These are phyloP conservation scores for Sutorius eximius DNA, from an alignment of 1,284 basidiomycete genomes.

Conservation along the genomic window DNA sequence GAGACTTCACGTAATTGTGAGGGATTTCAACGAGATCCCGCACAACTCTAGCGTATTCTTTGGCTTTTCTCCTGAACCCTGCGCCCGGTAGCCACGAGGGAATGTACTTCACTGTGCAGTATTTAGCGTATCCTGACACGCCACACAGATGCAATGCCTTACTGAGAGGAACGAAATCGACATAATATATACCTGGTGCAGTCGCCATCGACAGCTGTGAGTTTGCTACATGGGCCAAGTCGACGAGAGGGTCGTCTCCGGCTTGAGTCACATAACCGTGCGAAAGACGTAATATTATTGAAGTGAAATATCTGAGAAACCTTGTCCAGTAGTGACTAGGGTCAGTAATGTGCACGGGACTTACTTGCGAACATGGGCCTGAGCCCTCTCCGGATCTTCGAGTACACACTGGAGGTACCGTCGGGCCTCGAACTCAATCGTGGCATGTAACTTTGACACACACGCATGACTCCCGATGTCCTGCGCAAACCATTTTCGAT, in stretches of 20 bases:
- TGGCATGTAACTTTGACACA: slow-evolving; percentile 13
- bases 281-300: slow-evolving; percentile 22
- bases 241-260: slow-evolving; percentile 23
- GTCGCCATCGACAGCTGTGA: slow-evolving; percentile 16
- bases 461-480: slow-evolving; percentile 25
- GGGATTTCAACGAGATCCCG: slow-evolving; percentile 51
- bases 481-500: slow-evolving; percentile 32
- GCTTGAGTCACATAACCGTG: slow-evolving; percentile 18
- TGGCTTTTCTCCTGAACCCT: slow-evolving; percentile 52
- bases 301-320: slow-evolving; percentile 13
- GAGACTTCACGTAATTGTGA: slow-evolving; percentile 53
- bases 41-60: slow-evolving; percentile 45
- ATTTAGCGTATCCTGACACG: neutral
- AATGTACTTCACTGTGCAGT: slow-evolving; percentile 48
- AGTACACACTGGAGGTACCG: slow-evolving; percentile 13
- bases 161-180: slow-evolving; percentile 21
- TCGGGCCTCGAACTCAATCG: slow-evolving; percentile 27
- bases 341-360: neutral
- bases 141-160: neutral
- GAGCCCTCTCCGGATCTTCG: slow-evolving; percentile 7
- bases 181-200: slow-evolving; percentile 13
- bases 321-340: neutral
- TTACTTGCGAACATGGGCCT: slow-evolving; percentile 21
- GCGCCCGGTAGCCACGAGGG: slow-evolving; percentile 64
- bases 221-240: slow-evolving; percentile 18